Base-by-base conservation (phyloP, 2,329 filamentous ascomycete species). In the Alternaria triticina region DNA sequence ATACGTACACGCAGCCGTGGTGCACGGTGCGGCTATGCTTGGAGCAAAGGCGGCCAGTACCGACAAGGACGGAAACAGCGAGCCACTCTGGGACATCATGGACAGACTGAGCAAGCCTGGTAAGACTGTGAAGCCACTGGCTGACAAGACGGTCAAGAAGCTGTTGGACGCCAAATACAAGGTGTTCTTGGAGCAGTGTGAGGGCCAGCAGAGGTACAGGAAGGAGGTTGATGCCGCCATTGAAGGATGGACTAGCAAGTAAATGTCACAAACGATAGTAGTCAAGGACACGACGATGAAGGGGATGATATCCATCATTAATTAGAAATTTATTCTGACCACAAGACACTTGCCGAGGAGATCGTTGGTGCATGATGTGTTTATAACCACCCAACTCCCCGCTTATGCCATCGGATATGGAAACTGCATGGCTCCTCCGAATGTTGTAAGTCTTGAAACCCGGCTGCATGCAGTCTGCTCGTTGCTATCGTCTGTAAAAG, bases 1-100 rank as follows among this genome's bases (percentile, higher is more conserved):
- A 55, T 98, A 99, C 75, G 93, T 97, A 62, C 92, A 97, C 77
- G 95, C 95, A 1, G 96, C 96, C 6, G 96, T 99, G 7, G 95
- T 97, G 25, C 94, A 98, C 77, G 96, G 96, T n/a, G 96, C 96
- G 8, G 96, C 96, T 61, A 99, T 99, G 95, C 86, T 99, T 23
- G 96, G 96, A 43, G 96, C 94, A 62, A 98, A 98, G 82, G 96
- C 96, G n/a, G 96, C 95, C 7, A 96, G 91, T 72, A 91, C 91
- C 30, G 90, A 91, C 74, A 86, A 86, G 43, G 86, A 91, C 10
- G 92, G 93, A 47, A 90, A 90, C 74, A 94, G 92, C 0, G 94
- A 97, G 83, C 88, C 91, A 44, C 84, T 99, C 65, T 99, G 96
- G 96, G 88, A 89, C 71, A 97, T 99, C 78, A 99, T 99, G 96